A percentile compares a stretch with the other conserved stretches of the same genome.
These are phyloP conservation scores for Scheffersomyces lignosus DNA, from an alignment of 805 yeast species.

Conservation along the genomic window DNA sequence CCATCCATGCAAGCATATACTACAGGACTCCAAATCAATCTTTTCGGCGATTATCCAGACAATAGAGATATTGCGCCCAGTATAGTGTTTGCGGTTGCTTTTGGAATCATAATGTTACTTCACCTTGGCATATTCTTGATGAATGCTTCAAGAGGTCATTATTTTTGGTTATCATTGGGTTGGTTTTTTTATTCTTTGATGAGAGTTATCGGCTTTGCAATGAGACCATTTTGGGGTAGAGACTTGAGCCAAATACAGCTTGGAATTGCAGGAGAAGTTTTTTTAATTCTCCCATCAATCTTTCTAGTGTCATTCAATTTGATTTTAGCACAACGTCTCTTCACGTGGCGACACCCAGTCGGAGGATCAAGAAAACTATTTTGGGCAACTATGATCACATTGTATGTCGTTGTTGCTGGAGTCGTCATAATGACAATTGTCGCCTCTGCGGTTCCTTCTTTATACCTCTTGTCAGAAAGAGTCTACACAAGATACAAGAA, in stretches of 20 bases:
- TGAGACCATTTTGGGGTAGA: constrained; percentile 61
- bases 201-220: constrained; percentile 58
- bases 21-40: constrained; percentile 41
- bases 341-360: constrained; percentile 77
- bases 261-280: constrained; percentile 60
- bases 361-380: constrained; percentile 56
- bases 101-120: constrained; percentile 46
- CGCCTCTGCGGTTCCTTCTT: constrained; percentile 60
- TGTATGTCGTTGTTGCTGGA: constrained; percentile 56
- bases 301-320: constrained; percentile 58
- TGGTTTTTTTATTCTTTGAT: constrained; percentile 53
- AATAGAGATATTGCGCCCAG: constrained; percentile 57
- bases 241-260: constrained; percentile 43
- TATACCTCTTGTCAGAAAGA: constrained; percentile 49
- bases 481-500: constrained; percentile 50
- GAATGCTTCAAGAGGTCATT: constrained; percentile 57
- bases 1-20: constrained; percentile 34
- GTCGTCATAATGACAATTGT: constrained; percentile 68
- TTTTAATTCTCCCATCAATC: constrained; percentile 59
- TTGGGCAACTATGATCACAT: constrained; percentile 48
- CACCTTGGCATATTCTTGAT: constrained; percentile 48
- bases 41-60: constrained; percentile 67
- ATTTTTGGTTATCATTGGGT: constrained; percentile 55
- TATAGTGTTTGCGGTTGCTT: constrained; percentile 56
- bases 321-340: constrained; percentile 68